Base-by-base conservation (phyloP, 148 eudicot species). In the Chenopodium berlandieri region DNA sequence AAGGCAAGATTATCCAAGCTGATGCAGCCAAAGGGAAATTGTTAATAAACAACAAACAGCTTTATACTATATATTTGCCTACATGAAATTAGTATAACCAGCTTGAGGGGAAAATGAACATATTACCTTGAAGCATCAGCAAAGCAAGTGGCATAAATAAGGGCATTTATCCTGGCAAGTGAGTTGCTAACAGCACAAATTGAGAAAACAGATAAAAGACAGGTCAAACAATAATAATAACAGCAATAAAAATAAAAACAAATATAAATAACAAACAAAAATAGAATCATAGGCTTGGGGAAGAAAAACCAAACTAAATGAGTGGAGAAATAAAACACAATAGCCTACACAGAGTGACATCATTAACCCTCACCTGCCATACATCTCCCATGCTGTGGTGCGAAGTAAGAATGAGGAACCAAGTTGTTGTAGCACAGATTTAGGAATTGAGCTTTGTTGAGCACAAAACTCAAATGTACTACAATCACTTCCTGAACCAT, bases 331-430 rank as follows among this genome's bases (percentile, higher is more conserved):
- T 9, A 37, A 25, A 25, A 25, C 16, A 44, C 37, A 46, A 44
- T 63, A 65, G 60, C 46, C 20, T 17, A 12, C 27, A 20, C 20
- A 23, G 66, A 37, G 73, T 73, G 77, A 79, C 63, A 82, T 4
- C 44, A 65, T 70, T 23, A 69, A 46, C 76, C 14, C 60, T 88
- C 80, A 95, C 99, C 99, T 96, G 86, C 99, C 99, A 84, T 91
- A 94, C 70, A 87, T 83, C 89, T 94, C 99, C 98, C 99, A 96
- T 14, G 95, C 85, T 80, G 92, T 91, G 73, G 97, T 93, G 76
- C 95, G 98, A 52, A 92, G 89, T 81, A 96, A 83, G 78, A 87
- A 92, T 23, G 95, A 91, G 66, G 98, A 90, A 73, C 99, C 99
- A 68, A 89, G 79, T 78, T 91, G 81, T 80, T 92, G 95, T 82